Evolutionary conservation across 1,284 basidiomycete genomes (phyloP), one percentile per base, ranked within the genome.

Genomic region (Ceratorhiza oryzae-sativae): DNA sequence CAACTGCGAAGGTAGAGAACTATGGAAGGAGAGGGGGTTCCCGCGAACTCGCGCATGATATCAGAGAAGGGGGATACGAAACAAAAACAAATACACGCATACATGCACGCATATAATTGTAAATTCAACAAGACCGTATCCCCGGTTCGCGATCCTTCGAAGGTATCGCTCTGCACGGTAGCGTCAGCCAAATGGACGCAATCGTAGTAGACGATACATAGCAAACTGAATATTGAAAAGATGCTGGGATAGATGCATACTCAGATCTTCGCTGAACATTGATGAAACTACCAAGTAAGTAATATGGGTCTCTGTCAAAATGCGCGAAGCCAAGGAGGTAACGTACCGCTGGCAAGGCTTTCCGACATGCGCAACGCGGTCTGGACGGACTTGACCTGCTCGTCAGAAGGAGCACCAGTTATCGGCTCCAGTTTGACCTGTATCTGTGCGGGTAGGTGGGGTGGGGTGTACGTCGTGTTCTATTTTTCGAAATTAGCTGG

Each of bases 401-500:
- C 46, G 30, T 63, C 46, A 9, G 61, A 63, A 5, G 61, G 61
- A 27, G 61, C 32, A 2, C 27, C 27, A 20, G n/a, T 30, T 3
- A 63, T 25, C 1, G 61, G 30, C 30, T 48, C 23, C 3, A 63
- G 61, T 1, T 3, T 1, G 6, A 63, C 23, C 6, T 27, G 9
- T 23, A 63, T 49, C 6, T 63, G 61, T 1, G 46, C 9, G n/a
- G 61, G 61, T 2, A 63, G 42, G 1, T 4, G 6, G 15, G 61
- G 61, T 41, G 60, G 60, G 18, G 60, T 62, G 41, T 62, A 58
- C 8, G 51, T 70, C 8, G 42, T 56, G 30, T 46, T 42, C 53
- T 70, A 20, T 6, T 18, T 1, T 18, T 8, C 12, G 8, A 13
- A 34, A 6, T 23, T 4, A 55, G 13, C 9, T 18, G 18, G n/a